Percentiles rank a stretch among this genome's conserved stretches.
Conservation (phyloP, 202 grass and related monocot species). For the Saccharum hybrid region DNA sequence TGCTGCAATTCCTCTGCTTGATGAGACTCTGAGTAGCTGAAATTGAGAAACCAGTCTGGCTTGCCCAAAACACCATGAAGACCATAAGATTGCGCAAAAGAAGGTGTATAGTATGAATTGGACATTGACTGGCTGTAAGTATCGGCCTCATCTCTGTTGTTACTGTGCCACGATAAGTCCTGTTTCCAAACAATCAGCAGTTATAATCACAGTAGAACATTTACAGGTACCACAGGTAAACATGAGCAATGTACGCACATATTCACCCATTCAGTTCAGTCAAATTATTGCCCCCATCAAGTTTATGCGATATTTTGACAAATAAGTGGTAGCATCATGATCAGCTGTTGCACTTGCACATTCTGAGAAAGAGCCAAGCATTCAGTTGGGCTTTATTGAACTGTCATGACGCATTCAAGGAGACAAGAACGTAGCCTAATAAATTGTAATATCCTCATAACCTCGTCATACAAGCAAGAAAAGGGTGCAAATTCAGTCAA, state of each 20-base stretch:
- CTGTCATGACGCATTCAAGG: no score
- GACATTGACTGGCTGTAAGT: constrained; percentile 24
- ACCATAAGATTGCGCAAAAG: constrained; percentile 25
- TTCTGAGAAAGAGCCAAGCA: no score
- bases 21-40: constrained; percentile 36
- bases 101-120: constrained; percentile 29
- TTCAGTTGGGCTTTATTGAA: no score
- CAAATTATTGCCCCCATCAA: neutral
- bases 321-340: neutral
- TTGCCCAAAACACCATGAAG: constrained; percentile 30
- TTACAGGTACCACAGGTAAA: neutral
- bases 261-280: neutral
- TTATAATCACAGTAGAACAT: constrained; percentile 9
- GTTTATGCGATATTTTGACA: neutral
- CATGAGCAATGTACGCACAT: neutral
- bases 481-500: neutral
- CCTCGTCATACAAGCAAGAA: neutral
- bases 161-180: constrained; percentile 10
- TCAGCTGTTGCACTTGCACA: no score
- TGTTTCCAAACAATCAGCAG: constrained; percentile 36
- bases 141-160: constrained; percentile 30
- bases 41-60: constrained; percentile 26
- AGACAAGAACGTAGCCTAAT: neutral
- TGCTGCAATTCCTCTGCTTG: constrained; percentile 40
- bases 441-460: neutral